phyloP scores from a whole-genome alignment of 441 rosid species.

The Bocquillonia castaneifolia region DNA sequence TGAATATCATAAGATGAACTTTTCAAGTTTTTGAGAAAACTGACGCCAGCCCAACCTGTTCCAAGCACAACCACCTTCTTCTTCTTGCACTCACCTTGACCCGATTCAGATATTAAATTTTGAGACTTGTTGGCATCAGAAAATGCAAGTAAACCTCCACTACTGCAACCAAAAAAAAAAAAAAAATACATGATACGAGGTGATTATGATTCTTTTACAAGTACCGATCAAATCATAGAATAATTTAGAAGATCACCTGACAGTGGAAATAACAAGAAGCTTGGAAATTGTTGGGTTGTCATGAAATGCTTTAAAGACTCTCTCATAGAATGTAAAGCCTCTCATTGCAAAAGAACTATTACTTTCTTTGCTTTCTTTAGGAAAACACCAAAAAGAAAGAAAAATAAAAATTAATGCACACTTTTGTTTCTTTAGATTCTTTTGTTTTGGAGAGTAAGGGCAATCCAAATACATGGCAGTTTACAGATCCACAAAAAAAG shows the following conservation, averaged over 20 bases:
- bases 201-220: no score
- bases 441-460: background rate
- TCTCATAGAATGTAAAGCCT: slow-evolving; percentile 18
- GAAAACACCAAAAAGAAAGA: no score
- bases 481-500: slow-evolving; percentile 5
- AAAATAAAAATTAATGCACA: background rate
- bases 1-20: slow-evolving; percentile 68
- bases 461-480: background rate
- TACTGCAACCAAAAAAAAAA: slow-evolving; percentile 31
- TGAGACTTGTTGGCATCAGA: slow-evolving; percentile 20
- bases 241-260: slow-evolving; percentile 17
- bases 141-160: slow-evolving; percentile 53
- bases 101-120: background rate
- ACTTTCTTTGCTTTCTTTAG: background rate
- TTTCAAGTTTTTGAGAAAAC: slow-evolving; percentile 72
- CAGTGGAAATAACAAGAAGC: slow-evolving; percentile 14
- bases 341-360: slow-evolving; percentile 8
- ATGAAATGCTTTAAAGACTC: slow-evolving; percentile 10
- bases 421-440: background rate
- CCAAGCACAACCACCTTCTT: slow-evolving; percentile 92
- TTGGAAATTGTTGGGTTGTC: slow-evolving; percentile 15
- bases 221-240: background rate
- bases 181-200: background rate
- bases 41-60: slow-evolving; percentile 96
- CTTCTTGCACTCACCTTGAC: slow-evolving; percentile 29